Evolutionary conservation across 2,329 filamentous ascomycete species (phyloP).

Genomic region (Paramyrothecium sp.): DNA sequence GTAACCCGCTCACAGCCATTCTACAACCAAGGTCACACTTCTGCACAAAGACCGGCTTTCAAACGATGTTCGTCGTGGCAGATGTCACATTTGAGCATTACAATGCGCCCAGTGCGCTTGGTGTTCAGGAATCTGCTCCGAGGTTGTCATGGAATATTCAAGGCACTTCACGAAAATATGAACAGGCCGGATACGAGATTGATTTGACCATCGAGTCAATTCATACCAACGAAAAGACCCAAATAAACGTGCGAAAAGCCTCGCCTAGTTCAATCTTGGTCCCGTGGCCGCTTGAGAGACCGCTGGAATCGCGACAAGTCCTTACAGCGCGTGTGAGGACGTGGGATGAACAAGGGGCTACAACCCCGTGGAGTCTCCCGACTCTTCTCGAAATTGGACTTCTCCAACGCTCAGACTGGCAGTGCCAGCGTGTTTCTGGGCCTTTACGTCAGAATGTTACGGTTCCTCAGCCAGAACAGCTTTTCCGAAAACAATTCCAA

Average conservation of each 20-base stretch:
- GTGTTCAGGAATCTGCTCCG: neutral
- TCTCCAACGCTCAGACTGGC: neutral
- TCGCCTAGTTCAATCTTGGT: neutral
- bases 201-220: neutral
- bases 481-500: neutral
- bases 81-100: neutral
- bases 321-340: neutral
- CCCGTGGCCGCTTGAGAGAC: neutral
- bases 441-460: neutral
- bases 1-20: neutral
- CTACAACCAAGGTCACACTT: neutral
- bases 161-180: neutral
- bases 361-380: neutral
- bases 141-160: neutral
- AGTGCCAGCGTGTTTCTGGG: neutral
- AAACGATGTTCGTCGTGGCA: neutral
- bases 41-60: neutral
- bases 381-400: neutral
- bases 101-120: neutral
- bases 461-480: neutral
- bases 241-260: neutral
- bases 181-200: neutral
- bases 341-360: neutral
- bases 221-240: neutral
- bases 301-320: neutral